phyloP scores from a whole-genome alignment of 495 filamentous ascomycete species.

The Neurospora sp. region DNA sequence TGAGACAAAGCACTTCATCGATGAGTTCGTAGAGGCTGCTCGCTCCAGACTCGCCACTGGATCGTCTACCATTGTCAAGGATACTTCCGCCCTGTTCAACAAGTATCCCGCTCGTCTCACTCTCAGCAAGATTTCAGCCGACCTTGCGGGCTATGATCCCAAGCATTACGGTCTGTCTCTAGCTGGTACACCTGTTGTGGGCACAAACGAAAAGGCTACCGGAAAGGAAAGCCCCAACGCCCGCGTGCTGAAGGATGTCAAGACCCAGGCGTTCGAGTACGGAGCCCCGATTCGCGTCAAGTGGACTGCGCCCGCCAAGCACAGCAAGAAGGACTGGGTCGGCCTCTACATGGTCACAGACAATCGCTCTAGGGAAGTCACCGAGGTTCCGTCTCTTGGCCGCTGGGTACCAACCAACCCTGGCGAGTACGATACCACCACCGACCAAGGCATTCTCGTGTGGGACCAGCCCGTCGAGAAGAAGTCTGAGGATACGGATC shows the following conservation, averaged over 20 bases:
- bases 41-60: constrained; percentile 78
- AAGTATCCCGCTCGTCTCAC: constrained; percentile 83
- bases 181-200: constrained; percentile 51
- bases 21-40: constrained; percentile 83
- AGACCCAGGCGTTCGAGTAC: constrained; percentile 75
- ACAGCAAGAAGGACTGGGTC: constrained; percentile 91
- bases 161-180: constrained; percentile 72
- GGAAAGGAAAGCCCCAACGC: constrained; percentile 37
- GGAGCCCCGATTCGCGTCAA: constrained; percentile 82
- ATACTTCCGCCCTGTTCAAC: constrained; percentile 80
- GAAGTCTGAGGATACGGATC: constrained; percentile 41
- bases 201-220: constrained; percentile 39
- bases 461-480: constrained; percentile 47
- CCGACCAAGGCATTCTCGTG: constrained; percentile 68
- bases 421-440: constrained; percentile 66
- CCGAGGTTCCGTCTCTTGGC: constrained; percentile 75
- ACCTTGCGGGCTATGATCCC: constrained; percentile 75
- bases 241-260: constrained; percentile 40
- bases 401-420: constrained; percentile 78
- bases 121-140: constrained; percentile 69
- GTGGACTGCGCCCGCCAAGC: constrained; percentile 87
- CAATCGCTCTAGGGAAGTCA: constrained; percentile 74
- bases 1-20: constrained; percentile 76
- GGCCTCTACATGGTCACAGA: constrained; percentile 91
- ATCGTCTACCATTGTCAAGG: constrained; percentile 76